Evolutionary conservation across 768 basidiomycete genomes (phyloP), one percentile per base, ranked within the genome.

Genomic region (Serpula lacrymans): DNA sequence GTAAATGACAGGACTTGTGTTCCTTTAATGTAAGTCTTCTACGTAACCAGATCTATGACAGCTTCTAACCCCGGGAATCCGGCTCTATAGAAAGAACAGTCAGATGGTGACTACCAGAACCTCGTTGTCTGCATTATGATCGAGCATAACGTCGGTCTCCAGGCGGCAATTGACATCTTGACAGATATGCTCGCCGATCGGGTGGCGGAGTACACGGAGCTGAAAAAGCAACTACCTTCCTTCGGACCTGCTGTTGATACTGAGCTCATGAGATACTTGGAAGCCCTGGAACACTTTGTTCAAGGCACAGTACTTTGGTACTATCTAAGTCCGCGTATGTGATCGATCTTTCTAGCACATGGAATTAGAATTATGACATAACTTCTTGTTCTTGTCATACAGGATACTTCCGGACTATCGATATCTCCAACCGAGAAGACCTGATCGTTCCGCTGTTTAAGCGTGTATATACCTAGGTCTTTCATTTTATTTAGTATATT

Each of bases 301-400:
- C 65, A 67, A 36, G 65, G 65, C 13, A 67, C 65, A 8, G 63
- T 68, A 12, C 26, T 67, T 39, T 67, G 65, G 65, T 67, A 67
- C 44, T 68, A 67, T 31, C 54, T 66, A 12, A 66, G 64, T 43
- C 65, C 65, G 22, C 59, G 65, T 67, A 46, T 51, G 65, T 17
- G 6, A 21, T 27, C 6, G 8, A 18, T 14, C 20, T 7, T 22
- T 7, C 21, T 44, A 42, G 42, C 48, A n/a, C 22, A 23, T 57
- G 30, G 62, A 34, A 7, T 3, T 21, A n/a, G n/a, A n/a, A n/a
- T n/a, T n/a, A n/a, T n/a, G n/a, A n/a, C n/a, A n/a, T n/a, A n/a
- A n/a, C n/a, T n/a, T n/a, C n/a, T n/a, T n/a, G n/a, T 21, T 16
- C n/a, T n/a, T n/a, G 14, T 28, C 14, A 21, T 20, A 35, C 13